phyloP scores from a whole-genome alignment of 495 filamentous ascomycete species.

The Penicillium coprophilum region DNA sequence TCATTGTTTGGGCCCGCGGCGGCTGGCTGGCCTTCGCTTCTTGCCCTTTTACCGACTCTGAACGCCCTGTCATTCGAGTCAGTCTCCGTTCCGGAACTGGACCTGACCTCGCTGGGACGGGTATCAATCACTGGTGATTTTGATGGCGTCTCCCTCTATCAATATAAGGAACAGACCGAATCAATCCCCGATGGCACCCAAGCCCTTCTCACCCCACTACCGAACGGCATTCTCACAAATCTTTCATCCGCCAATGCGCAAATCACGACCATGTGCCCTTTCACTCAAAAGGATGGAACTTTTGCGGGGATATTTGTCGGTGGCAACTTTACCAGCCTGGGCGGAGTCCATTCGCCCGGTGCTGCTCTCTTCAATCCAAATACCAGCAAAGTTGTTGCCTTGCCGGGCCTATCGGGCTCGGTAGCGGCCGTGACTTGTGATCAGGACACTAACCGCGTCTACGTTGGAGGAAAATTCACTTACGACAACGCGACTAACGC shows the following conservation, averaged over 20 bases:
- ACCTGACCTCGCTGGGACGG: constrained; percentile 76
- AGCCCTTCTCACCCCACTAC: constrained; percentile 76
- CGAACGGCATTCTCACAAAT: constrained; percentile 78
- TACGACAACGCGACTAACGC: constrained; percentile 83
- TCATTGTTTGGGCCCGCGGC: constrained; percentile 58
- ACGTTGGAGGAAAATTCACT: constrained; percentile 84
- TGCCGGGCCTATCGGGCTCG: constrained; percentile 76
- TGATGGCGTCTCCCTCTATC: constrained; percentile 83
- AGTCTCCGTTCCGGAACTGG: constrained; percentile 73
- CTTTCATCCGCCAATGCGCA: constrained; percentile 74
- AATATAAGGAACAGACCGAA: constrained; percentile 78
- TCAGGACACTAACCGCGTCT: constrained; percentile 75
- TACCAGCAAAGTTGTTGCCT: constrained; percentile 61
- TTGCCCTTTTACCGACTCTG: constrained; percentile 44
- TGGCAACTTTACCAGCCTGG: constrained; percentile 95
- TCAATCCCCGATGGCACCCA: constrained; percentile 71
- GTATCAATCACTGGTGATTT: constrained; percentile 91
- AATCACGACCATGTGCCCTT: constrained; percentile 85
- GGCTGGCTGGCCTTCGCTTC: constrained; percentile 46
- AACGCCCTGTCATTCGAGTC: constrained; percentile 64
- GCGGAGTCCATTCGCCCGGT: constrained; percentile 69
- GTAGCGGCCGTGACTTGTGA: constrained; percentile 85
- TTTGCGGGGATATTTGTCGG: constrained; percentile 77
- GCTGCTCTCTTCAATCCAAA: constrained; percentile 77
- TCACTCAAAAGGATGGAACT: constrained; percentile 64